Percentiles rank a stretch among this genome's conserved stretches.
These are phyloP conservation scores for Pseudogymnoascus sp. DNA, from an alignment of 2,329 filamentous ascomycete genomes.

Conservation along the genomic window DNA sequence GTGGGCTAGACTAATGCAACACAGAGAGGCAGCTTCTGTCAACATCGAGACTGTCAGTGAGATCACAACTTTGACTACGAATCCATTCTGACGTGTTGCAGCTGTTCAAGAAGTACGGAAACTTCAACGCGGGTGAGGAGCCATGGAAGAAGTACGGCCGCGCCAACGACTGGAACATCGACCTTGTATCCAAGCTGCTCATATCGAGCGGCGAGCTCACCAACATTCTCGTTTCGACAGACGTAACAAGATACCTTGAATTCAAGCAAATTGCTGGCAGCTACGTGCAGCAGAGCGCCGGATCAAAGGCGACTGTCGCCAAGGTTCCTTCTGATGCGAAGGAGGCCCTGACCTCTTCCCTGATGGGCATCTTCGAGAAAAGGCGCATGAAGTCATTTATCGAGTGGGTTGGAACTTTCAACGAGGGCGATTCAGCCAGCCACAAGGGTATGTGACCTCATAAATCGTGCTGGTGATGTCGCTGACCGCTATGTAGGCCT, in stretches of 20 bases:
- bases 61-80: constrained; percentile 13
- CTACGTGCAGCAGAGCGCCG: constrained; percentile 83
- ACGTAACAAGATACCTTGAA: constrained; percentile 80
- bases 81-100: constrained; percentile 35
- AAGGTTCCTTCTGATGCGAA: constrained; percentile 92
- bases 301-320: constrained; percentile 80
- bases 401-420: constrained; percentile 87
- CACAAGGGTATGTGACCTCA: constrained; percentile 66
- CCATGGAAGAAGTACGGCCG: constrained; percentile 98
- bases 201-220: constrained; percentile 98
- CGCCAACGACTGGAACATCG: constrained; percentile 98
- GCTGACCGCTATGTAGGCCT: constrained; percentile 51
- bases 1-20: constrained; percentile 22
- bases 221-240: constrained; percentile 95
- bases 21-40: constrained; percentile 85
- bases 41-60: constrained; percentile 81
- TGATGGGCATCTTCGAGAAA: constrained; percentile 99
- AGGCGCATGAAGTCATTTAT: constrained; percentile 92
- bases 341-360: constrained; percentile 82
- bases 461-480: not conserved
- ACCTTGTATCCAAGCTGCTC: constrained; percentile 94
- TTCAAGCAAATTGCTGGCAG: constrained; percentile 94
- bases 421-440: constrained; percentile 69
- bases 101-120: constrained; percentile 97
- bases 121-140: constrained; percentile 69